Percentiles rank a stretch among this genome's conserved stretches.
These are phyloP conservation scores for Silene conica DNA, from an alignment of 148 eudicot species.

Conservation along the genomic window DNA sequence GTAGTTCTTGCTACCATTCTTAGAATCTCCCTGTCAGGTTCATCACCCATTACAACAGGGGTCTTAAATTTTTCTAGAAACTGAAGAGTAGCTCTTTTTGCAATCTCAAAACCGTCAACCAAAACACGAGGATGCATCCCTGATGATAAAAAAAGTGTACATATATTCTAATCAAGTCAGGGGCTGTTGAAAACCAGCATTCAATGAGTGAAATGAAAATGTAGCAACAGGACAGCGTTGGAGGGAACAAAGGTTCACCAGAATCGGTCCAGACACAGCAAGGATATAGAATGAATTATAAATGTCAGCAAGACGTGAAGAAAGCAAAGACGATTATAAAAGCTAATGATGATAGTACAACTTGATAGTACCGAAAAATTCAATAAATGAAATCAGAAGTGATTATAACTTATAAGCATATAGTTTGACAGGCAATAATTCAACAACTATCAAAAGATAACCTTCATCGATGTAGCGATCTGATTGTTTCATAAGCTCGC, in stretches of 20 bases:
- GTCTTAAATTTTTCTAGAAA: constrained; percentile 91
- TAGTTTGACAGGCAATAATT: too few species aligned
- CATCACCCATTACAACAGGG: constrained; percentile 89
- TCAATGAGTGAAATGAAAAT: neutral
- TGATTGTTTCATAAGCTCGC: constrained; percentile 98
- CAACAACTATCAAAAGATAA: constrained; percentile 11
- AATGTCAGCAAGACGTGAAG: too few species aligned
- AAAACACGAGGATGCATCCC: constrained; percentile 98
- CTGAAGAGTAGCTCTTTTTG: constrained; percentile 86
- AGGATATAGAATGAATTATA: too few species aligned
- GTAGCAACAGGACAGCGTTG: too few species aligned
- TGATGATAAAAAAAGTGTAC: constrained; percentile 18
- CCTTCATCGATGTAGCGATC: constrained; percentile 97
- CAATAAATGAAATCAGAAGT: too few species aligned
- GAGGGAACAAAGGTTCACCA: too few species aligned
- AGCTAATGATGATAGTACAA: too few species aligned
- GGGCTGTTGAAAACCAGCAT: neutral
- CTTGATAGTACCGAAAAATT: too few species aligned
- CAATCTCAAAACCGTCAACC: constrained; percentile 97
- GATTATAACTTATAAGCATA: too few species aligned
- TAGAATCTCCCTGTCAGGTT: constrained; percentile 89
- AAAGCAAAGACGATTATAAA: too few species aligned
- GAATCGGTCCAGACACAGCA: too few species aligned
- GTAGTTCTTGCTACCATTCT: constrained; percentile 99
- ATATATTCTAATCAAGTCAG: neutral